These are phyloP conservation scores for Lodderomyces oxycetoniae DNA, from an alignment of 1,139 yeast species.

Conservation along the genomic window DNA sequence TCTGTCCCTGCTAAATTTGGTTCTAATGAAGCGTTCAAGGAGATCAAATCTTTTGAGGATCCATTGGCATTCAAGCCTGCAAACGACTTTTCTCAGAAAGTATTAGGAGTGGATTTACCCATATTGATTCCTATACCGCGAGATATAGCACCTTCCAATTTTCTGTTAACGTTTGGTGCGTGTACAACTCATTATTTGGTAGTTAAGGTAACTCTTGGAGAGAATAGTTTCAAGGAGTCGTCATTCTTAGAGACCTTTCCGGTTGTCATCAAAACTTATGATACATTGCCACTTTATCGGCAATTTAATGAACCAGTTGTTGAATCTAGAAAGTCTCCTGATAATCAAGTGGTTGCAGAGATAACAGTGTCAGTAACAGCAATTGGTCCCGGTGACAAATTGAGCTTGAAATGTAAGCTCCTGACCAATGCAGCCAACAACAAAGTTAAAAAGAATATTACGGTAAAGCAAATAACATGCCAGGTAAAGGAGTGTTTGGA, in stretches of 20 bases:
- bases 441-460: constrained; percentile 32
- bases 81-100: constrained; percentile 31
- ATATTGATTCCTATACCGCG: constrained; percentile 54
- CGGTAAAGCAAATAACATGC: constrained; percentile 41
- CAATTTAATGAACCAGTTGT: constrained; percentile 49
- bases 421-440: constrained; percentile 34
- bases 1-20: constrained; percentile 40
- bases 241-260: constrained; percentile 39
- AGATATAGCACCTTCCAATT: constrained; percentile 46
- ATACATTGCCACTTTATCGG: constrained; percentile 49
- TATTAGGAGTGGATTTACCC: constrained; percentile 57
- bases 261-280: constrained; percentile 45
- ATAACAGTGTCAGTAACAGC: constrained; percentile 41
- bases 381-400: constrained; percentile 48
- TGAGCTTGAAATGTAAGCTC: constrained; percentile 36
- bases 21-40: constrained; percentile 35
- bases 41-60: constrained; percentile 33
- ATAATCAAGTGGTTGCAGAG: constrained; percentile 41
- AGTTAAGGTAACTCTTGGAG: constrained; percentile 34
- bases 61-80: constrained; percentile 36
- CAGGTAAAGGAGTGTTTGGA: constrained; percentile 50
- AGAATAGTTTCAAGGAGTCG: constrained; percentile 27
- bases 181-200: constrained; percentile 33
- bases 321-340: constrained; percentile 34
- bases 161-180: constrained; percentile 37